phyloP scores from a whole-genome alignment of 2,329 filamentous ascomycete genomes.

The Fusarium verticillioides region DNA sequence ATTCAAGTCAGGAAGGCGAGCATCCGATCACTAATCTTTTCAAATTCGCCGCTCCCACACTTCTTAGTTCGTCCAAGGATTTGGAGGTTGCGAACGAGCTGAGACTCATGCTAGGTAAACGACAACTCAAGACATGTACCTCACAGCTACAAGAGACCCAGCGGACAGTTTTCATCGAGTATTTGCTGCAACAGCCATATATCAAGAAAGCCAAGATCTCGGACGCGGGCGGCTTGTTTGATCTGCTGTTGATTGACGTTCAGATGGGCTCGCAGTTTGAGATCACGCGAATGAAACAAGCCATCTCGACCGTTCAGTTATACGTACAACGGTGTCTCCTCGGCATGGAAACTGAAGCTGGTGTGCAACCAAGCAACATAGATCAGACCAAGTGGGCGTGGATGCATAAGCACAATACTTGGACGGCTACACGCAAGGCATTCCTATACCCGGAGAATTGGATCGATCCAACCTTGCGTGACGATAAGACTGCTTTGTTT shows the following conservation, averaged over 20 bases:
- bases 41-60: not conserved
- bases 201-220: not conserved
- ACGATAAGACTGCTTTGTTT: not conserved
- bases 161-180: not conserved
- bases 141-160: not conserved
- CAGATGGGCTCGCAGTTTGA: not conserved
- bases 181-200: not conserved
- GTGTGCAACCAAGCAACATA: not conserved
- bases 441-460: not conserved
- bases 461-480: not conserved
- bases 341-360: not conserved
- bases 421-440: not conserved
- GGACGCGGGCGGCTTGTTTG: not conserved
- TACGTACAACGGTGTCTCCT: not conserved
- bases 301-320: not conserved
- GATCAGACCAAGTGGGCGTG: not conserved
- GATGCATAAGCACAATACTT: not conserved
- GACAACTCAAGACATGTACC: not conserved
- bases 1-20: not conserved
- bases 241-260: not conserved
- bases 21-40: not conserved
- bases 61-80: not conserved
- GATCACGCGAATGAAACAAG: not conserved
- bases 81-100: not conserved
- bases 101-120: not conserved